A percentile compares a stretch with the other conserved stretches of the same genome.
These are phyloP conservation scores for Cynanchum wilfordii DNA, from an alignment of 257 asterid genomes.

Conservation along the genomic window DNA sequence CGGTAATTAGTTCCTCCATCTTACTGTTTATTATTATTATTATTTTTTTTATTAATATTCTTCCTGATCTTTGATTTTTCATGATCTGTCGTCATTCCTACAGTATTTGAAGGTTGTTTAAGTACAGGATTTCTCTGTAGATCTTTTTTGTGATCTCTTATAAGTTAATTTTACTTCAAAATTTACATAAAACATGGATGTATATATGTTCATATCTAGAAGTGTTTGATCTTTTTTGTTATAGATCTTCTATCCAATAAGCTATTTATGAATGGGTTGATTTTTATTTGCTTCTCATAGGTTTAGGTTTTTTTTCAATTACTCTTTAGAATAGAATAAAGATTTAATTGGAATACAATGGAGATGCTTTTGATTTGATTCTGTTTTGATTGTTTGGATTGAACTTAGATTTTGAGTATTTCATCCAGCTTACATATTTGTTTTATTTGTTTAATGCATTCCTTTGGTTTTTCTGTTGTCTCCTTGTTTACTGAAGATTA, in stretches of 20 bases:
- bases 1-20: background rate
- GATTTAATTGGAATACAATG: background rate
- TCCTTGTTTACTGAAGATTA: background rate
- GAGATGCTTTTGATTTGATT: background rate
- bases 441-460: background rate
- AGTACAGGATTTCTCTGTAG: conserved; percentile 2
- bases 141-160: background rate
- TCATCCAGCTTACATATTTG: background rate
- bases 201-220: background rate
- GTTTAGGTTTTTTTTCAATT: background rate
- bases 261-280: background rate
- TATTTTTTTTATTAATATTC: background rate
- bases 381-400: conserved; percentile 1
- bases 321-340: background rate
- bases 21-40: background rate
- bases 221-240: background rate
- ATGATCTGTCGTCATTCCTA: background rate
- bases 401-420: background rate
- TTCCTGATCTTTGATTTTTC: background rate
- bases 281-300: background rate
- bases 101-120: background rate
- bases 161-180: background rate
- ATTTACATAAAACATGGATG: background rate
- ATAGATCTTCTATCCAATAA: conserved; percentile 1
- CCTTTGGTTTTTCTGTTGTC: background rate